These are phyloP conservation scores for Ceratobasidium theobromae DNA, from an alignment of 1,284 basidiomycete genomes.

Conservation along the genomic window DNA sequence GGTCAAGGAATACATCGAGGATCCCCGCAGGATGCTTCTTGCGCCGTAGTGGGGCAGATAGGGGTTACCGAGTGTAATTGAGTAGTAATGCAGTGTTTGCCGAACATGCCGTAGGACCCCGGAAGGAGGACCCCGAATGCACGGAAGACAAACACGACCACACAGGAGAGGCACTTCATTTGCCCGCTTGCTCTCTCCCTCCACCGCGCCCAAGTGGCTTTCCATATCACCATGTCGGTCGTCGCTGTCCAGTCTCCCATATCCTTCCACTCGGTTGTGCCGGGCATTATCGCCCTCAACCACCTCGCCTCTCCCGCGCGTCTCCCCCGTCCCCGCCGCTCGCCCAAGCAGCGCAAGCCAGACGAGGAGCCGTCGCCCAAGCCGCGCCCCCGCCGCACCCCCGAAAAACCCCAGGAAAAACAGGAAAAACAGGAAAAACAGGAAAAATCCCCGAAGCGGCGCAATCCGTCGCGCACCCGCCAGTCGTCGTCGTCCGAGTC, in stretches of 20 bases:
- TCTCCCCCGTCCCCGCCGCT: no score
- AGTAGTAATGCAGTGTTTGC: slow-evolving; percentile 24
- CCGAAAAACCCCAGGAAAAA: background rate
- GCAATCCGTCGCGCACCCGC: slow-evolving; percentile 13
- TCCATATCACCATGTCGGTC: slow-evolving; percentile 11
- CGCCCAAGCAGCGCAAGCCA: background rate
- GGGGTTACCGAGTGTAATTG: background rate
- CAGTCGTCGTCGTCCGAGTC: slow-evolving; percentile 20
- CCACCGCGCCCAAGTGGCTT: slow-evolving; percentile 24
- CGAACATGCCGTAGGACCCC: slow-evolving; percentile 2
- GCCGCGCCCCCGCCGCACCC: slow-evolving; percentile 14
- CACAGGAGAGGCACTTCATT: slow-evolving; percentile 6
- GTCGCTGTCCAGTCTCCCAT: slow-evolving; percentile 21
- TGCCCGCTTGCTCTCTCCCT: slow-evolving; percentile 2
- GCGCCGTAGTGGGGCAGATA: slow-evolving; percentile 27
- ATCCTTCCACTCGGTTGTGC: background rate
- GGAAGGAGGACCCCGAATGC: background rate
- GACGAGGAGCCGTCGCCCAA: slow-evolving; percentile 19
- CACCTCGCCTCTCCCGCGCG: no score
- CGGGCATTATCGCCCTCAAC: slow-evolving; percentile 33
- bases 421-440: no score
- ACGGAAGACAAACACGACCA: slow-evolving; percentile 8
- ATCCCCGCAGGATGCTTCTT: slow-evolving; percentile 65
- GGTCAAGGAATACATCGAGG: slow-evolving; percentile 69
- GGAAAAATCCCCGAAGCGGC: slow-evolving; percentile 5